Conservation (phyloP, 2,329 filamentous ascomycete species). For the Sporothrix inflata region DNA sequence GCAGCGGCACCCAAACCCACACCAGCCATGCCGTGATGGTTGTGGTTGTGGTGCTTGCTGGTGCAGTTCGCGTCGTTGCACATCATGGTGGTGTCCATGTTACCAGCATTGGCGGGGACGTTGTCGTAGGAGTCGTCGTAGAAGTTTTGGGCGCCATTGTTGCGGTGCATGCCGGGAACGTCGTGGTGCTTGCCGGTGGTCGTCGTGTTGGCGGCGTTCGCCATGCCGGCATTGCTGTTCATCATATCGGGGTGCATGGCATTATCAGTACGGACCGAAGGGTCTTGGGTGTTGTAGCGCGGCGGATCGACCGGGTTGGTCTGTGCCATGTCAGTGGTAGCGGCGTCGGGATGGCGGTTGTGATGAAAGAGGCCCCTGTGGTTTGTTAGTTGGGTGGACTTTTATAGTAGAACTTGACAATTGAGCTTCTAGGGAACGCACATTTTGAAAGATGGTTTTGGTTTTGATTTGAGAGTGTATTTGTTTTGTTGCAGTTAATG, state of each 20-base stretch:
- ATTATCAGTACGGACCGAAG: background rate
- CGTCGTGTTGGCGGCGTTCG: background rate
- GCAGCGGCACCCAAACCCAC: background rate
- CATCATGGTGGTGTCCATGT: background rate
- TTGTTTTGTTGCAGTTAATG: background rate
- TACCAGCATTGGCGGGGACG: background rate
- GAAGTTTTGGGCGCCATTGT: background rate
- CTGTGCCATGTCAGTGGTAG: background rate
- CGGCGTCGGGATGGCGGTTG: background rate
- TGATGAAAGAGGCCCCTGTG: constrained; percentile 6
- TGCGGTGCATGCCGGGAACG: background rate
- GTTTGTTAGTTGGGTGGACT: background rate
- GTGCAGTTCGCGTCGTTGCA: background rate
- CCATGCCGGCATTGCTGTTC: background rate
- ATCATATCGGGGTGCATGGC: background rate
- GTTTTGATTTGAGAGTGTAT: background rate
- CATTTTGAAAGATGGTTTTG: background rate
- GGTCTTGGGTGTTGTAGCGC: constrained; percentile 7
- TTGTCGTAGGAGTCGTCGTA: background rate
- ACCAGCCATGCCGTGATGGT: background rate
- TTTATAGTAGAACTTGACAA: background rate
- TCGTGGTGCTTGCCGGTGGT: background rate
- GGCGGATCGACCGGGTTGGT: background rate
- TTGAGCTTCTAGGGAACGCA: background rate
- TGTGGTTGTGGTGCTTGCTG: background rate